A percentile compares a stretch with the other conserved stretches of the same genome.
These are phyloP conservation scores for Diaporthe vexans DNA, from an alignment of 2,329 filamentous ascomycete genomes.

Conservation along the genomic window DNA sequence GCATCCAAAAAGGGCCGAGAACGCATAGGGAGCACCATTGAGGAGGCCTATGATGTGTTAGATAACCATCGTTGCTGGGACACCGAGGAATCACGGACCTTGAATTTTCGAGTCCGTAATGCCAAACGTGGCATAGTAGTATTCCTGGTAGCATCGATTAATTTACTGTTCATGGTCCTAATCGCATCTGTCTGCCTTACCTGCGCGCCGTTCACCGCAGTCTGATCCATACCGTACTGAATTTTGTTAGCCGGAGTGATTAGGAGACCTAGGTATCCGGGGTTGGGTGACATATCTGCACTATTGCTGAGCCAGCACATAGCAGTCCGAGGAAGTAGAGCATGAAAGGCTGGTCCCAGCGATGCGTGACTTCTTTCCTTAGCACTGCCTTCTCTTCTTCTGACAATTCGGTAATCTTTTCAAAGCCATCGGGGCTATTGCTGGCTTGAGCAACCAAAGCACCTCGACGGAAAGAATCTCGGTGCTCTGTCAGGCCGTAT, in stretches of 20 bases:
- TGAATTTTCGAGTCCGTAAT: not conserved
- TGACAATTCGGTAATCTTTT: slow-evolving; percentile 60
- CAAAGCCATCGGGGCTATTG: slow-evolving; percentile 68
- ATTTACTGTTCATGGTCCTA: not conserved
- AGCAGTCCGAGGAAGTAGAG: slow-evolving; percentile 65
- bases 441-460: slow-evolving; percentile 81
- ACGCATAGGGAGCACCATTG: slow-evolving; percentile 1
- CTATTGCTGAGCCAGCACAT: slow-evolving; percentile 23
- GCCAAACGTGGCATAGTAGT: slow-evolving; percentile 13
- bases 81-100: not conserved
- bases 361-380: slow-evolving; percentile 74
- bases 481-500: slow-evolving; percentile 70
- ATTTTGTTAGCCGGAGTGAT: not conserved
- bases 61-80: not conserved
- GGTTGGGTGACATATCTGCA: slow-evolving; percentile 12
- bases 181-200: not conserved
- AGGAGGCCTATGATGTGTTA: slow-evolving; percentile 13
- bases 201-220: slow-evolving; percentile 19
- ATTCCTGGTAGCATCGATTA: not conserved
- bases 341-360: slow-evolving; percentile 73
- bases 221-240: slow-evolving; percentile 14
- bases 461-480: slow-evolving; percentile 74
- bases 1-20: slow-evolving; percentile 42
- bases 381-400: slow-evolving; percentile 52
- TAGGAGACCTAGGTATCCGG: no score